Evolutionary conservation across 495 filamentous ascomycete genomes (phyloP), one percentile per base, ranked within the genome.

Genomic region (Daldinia caldariorum): DNA sequence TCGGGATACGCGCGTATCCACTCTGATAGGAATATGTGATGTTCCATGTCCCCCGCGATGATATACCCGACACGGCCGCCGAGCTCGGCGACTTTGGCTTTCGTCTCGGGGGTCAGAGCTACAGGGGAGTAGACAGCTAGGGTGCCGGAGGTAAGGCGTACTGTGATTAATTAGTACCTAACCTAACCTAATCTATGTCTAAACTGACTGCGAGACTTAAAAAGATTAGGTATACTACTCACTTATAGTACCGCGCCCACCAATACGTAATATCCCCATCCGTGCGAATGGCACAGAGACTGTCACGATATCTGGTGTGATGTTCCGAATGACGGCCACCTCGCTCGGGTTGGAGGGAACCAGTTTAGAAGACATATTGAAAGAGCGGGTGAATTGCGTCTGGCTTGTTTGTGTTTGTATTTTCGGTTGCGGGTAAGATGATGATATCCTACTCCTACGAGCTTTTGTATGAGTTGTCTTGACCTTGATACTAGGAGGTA

Each of bases 61-160:
- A 98, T 88, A 83, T 98, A 97, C 53, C 83, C 85, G 51, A 99
- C 88, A 26, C 88, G 83, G 45, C 86, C 85, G 60, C 92, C 93
- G 22, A 94, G 80, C n/a, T 81, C 79, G 32, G 83, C 72, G 41
- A 97, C 81, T 45, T 87, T 90, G 56, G 86, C 81, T 64, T 86
- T 86, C n/a, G 93, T 90, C 64, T 92, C 89, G 2, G 89, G 83
- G 0, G 94, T 97, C 31, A 97, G 86, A 14, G 86, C 89, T 31
- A 93, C 89, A 32, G 95, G 95, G 3, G 94, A 97, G 86, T 97
- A 97, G 70, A 99, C 90, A 61, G 93, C 93, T 51, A 99, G 86
- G 38, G 85, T 81, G 58, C 93, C 93, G 8, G 89, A 87, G 43
- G 84, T 81, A 69, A 99, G 88, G 58, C 88, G 88, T 72, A 97